These are phyloP conservation scores for Lagenaria siceraria DNA, from an alignment of 306 rosid species.

Conservation along the genomic window DNA sequence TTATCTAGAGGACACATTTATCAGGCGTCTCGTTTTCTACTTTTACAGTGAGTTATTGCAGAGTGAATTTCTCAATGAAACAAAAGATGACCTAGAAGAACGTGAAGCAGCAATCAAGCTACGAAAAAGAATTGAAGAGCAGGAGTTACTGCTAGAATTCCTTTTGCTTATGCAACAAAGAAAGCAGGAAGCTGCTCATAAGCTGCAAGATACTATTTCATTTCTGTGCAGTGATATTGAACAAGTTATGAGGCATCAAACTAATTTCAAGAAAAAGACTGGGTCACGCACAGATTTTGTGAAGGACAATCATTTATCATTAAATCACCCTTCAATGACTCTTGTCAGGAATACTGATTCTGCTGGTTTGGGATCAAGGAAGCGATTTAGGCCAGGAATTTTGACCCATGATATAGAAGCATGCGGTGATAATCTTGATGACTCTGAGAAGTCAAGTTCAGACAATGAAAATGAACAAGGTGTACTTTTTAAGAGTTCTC, in stretches of 20 bases:
- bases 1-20: not conserved
- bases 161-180: conserved; percentile 66
- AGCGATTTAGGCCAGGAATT: conserved; percentile 53
- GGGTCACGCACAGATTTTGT: conserved; percentile 30
- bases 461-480: conserved; percentile 24
- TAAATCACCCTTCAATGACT: conserved; percentile 47
- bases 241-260: conserved; percentile 68
- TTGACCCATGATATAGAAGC: conserved; percentile 30
- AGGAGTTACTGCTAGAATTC: conserved; percentile 77
- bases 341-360: conserved; percentile 43
- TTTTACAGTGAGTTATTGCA: conserved; percentile 70
- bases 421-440: conserved; percentile 46
- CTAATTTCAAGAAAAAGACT: conserved; percentile 36
- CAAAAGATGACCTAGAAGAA: conserved; percentile 66
- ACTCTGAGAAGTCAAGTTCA: conserved; percentile 20
- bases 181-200: conserved; percentile 69
- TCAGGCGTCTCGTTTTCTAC: conserved; percentile 7
- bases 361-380: conserved; percentile 48
- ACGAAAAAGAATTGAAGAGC: conserved; percentile 64
- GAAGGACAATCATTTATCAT: conserved; percentile 35
- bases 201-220: conserved; percentile 69
- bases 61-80: conserved; percentile 73
- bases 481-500: conserved; percentile 46
- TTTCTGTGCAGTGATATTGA: conserved; percentile 71
- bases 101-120: conserved; percentile 86